These are phyloP conservation scores for Phyllosticta capitalensis DNA, from an alignment of 2,329 filamentous ascomycete species.

Conservation along the genomic window DNA sequence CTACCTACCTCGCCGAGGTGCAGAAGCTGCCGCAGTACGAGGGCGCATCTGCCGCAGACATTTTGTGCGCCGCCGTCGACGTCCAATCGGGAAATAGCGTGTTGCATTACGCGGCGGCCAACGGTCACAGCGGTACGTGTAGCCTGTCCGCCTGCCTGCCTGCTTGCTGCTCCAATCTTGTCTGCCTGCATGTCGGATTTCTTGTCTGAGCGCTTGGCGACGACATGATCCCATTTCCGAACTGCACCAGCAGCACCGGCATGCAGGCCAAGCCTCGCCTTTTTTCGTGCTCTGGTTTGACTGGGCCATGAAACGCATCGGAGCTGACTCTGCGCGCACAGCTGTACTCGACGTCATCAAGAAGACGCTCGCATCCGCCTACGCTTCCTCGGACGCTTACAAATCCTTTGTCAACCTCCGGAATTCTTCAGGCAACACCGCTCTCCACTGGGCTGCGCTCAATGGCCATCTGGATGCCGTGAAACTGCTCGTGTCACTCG, in stretches of 20 bases:
- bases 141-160: background rate
- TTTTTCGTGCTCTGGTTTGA: background rate
- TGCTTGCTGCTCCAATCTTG: too few species aligned
- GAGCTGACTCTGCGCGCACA: background rate
- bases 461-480: slow-evolving; percentile 79
- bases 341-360: slow-evolving; percentile 20
- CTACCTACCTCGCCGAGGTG: slow-evolving; percentile 48
- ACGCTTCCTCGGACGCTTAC: slow-evolving; percentile 15
- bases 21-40: slow-evolving; percentile 47
- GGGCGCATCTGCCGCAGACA: slow-evolving; percentile 39
- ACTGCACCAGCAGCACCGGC: background rate
- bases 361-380: slow-evolving; percentile 12
- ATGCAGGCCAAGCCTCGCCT: background rate
- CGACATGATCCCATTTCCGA: background rate
- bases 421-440: slow-evolving; percentile 81
- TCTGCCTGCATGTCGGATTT: background rate
- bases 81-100: slow-evolving; percentile 65
- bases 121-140: slow-evolving; percentile 65
- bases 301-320: background rate
- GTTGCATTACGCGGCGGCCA: slow-evolving; percentile 86
- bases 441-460: slow-evolving; percentile 86
- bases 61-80: slow-evolving; percentile 64
- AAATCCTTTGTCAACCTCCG: slow-evolving; percentile 51
- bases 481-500: slow-evolving; percentile 63
- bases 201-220: background rate